A percentile compares a stretch with the other conserved stretches of the same genome.
Evolutionary conservation across 106 monocot species (phyloP).

Genomic region (Platanthera zijinensis): DNA sequence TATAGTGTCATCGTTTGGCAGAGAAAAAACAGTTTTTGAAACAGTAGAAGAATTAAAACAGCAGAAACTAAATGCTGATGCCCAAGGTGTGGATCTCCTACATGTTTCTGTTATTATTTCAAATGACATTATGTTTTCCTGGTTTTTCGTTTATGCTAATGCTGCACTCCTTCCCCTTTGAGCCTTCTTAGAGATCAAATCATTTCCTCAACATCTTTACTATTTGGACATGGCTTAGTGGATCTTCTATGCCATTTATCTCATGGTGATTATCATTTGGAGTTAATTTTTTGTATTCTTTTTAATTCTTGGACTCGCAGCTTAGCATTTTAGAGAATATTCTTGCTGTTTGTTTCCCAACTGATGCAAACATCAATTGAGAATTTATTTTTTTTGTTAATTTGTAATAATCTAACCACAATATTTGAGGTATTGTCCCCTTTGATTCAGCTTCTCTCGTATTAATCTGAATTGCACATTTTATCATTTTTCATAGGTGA

Average conservation of each 20-base stretch:
- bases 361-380: not conserved
- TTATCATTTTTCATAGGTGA: no score
- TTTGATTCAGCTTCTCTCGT: no score
- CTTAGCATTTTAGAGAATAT: not conserved
- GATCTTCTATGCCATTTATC: not conserved
- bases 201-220: not conserved
- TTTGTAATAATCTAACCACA: not conserved
- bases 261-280: not conserved
- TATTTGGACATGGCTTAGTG: not conserved
- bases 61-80: constrained; percentile 32
- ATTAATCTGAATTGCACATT: no score
- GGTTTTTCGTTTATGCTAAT: constrained; percentile 3
- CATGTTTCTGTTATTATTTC: not conserved
- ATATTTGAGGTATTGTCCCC: not conserved
- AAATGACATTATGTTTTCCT: constrained; percentile 6
- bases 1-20: constrained; percentile 46
- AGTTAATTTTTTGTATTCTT: not conserved
- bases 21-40: constrained; percentile 29
- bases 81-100: constrained; percentile 25
- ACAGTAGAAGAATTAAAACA: constrained; percentile 43
- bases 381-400: not conserved
- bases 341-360: not conserved
- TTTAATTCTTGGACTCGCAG: not conserved
- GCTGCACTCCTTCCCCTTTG: not conserved
- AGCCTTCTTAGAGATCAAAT: not conserved